A percentile compares a stretch with the other conserved stretches of the same genome.
Evolutionary conservation across 75 land plant genomes (phyloP).

Genomic region (Picea glauca): DNA sequence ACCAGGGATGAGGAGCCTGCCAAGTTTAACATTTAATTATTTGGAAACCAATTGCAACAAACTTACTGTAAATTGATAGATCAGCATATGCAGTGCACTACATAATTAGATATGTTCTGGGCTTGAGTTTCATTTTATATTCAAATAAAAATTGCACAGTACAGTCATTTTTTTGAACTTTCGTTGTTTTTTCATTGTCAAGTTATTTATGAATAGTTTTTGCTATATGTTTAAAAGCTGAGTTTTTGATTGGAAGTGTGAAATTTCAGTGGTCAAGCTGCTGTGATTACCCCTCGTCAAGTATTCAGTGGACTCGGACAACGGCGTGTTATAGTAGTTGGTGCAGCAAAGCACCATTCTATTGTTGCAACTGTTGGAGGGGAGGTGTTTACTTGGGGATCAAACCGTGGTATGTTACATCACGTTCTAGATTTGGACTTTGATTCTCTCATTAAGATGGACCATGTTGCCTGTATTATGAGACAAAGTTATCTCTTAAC

Average conservation of each 20-base stretch:
- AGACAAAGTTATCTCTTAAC: neutral
- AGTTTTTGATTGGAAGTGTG: neutral
- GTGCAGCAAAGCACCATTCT: constrained; percentile 97
- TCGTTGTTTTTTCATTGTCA: neutral
- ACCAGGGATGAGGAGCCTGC: too few relatives aligned
- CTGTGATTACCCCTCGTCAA: constrained; percentile 90
- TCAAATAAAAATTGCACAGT: too few relatives aligned
- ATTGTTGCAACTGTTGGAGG: constrained; percentile 90
- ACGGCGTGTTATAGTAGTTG: constrained; percentile 69
- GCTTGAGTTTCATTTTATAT: neutral
- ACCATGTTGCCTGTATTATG: neutral
- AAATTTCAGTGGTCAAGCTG: constrained; percentile 92
- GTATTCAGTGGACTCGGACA: constrained; percentile 69
- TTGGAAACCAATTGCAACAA: neutral
- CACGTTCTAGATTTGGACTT: neutral
- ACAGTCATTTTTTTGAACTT: neutral
- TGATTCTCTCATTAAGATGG: neutral
- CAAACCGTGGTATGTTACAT: constrained; percentile 75
- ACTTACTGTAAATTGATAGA: neutral
- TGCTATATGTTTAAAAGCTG: neutral
- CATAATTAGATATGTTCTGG: neutral
- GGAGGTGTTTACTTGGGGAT: constrained; percentile 98
- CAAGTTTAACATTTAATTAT: too few relatives aligned
- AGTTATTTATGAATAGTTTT: neutral
- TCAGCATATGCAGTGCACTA: neutral